Conservation (phyloP, 2,329 filamentous ascomycete genomes). For the Fusarium sp. region DNA sequence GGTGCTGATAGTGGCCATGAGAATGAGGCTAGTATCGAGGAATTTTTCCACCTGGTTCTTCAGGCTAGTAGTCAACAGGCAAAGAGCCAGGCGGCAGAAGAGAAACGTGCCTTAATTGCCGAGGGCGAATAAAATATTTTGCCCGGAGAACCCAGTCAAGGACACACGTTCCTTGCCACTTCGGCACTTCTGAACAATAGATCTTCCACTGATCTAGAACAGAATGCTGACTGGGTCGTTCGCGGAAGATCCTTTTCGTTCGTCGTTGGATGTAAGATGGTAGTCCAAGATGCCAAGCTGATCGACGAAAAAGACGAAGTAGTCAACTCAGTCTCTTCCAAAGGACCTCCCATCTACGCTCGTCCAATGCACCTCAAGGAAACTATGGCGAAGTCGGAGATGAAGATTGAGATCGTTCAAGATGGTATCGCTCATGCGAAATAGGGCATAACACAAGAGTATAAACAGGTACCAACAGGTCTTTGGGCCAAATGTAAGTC, state of each 20-base stretch:
- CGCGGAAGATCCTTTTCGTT: not conserved
- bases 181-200: not conserved
- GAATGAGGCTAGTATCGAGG: no score
- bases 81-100: rapidly evolving
- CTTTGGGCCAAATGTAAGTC: not conserved
- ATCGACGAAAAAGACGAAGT: rapidly evolving
- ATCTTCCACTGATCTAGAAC: not conserved
- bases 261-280: not conserved
- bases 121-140: no score
- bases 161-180: not conserved
- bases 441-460: not conserved
- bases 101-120: rapidly evolving
- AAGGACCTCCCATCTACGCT: not conserved
- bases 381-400: not conserved
- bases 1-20: not conserved
- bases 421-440: not conserved
- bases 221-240: not conserved
- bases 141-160: no score
- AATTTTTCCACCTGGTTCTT: not conserved
- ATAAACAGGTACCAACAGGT: not conserved
- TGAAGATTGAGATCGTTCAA: not conserved
- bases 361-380: not conserved
- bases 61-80: not conserved
- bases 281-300: not conserved
- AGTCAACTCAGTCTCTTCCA: rapidly evolving